Base-by-base conservation (phyloP, 164 flowering plant genomes). In the Cinnamomum chago region DNA sequence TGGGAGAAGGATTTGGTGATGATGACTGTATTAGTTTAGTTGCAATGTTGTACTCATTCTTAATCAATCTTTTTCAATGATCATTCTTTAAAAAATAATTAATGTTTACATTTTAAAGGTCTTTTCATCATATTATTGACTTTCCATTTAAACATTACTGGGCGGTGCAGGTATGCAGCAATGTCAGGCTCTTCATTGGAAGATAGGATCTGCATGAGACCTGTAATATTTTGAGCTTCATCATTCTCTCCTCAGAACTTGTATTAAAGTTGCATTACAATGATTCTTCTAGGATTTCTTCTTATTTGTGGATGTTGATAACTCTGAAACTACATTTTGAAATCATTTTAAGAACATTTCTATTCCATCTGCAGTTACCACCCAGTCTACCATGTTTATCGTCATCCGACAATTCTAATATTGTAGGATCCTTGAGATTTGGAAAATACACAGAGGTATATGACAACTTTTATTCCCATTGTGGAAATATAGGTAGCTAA, bases 391-490 rank as follows among this genome's bases (percentile, higher is more conserved):
- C 99, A 23, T 78, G 79, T 72, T 81, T 92, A 78, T 76, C 47
- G 47, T 40, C 86, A 72, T 84, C 92, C 60, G 87, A 83, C 6
- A 80, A 72, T 76, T 80, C 70, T 9, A 71, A 81, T 82, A 76
- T 58, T 80, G 73, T 90, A 80, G 80, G 84, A 76, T 83, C 93
- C 68, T 65, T 95, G 76, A 84, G 86, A 69, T 81, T 95, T 35
- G 99, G 99, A 73, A 95, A 92, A 74, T 95, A 95, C 71, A 83
- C 98, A 14, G 86, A 85, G 89, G 99, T 95, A 77, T 22, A 55
- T 55, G 55, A 79, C 78, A 10, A 9, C 75, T 40, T 18, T 65
- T 14, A 23, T 64, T 27, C 28, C 6, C 65, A 40, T 40, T 40
- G 47, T 7, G 47, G 47, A 40, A 40, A 40, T 40, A 40, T 9